Evolutionary conservation across 345 rosid species (phyloP).

Genomic region (Eucalyptus rudis): DNA sequence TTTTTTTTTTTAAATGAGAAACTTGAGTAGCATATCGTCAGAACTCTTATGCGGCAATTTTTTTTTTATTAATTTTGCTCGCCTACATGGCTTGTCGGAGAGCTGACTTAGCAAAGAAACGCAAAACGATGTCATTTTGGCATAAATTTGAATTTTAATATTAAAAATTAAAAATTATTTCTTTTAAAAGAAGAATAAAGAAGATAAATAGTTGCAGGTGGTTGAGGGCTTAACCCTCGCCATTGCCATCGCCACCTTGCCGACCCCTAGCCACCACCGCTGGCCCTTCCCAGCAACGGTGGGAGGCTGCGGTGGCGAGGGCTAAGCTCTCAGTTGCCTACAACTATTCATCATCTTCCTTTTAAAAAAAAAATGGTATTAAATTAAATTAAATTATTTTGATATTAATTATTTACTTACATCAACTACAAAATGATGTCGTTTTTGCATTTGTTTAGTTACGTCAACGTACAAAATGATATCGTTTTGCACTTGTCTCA

Average conservation of each 20-base stretch:
- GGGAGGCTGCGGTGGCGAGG: rapidly evolving
- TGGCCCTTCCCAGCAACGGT: rapidly evolving
- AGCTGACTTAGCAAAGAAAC: rapidly evolving
- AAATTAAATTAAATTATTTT: rapidly evolving
- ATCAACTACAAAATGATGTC: rapidly evolving
- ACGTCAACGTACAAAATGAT: rapidly evolving
- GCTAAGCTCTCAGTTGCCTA: rapidly evolving
- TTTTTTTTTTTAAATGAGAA: too few species aligned
- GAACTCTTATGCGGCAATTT: rapidly evolving
- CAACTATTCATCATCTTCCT: too few species aligned
- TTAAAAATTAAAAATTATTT: too few species aligned
- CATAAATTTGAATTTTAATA: too few species aligned
- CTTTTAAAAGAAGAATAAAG: rapidly evolving
- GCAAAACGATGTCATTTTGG: rapidly evolving
- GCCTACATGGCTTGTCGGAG: rapidly evolving
- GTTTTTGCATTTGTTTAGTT: rapidly evolving
- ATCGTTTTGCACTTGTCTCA: rapidly evolving
- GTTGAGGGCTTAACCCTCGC: rapidly evolving
- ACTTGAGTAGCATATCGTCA: rapidly evolving
- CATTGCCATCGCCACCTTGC: rapidly evolving
- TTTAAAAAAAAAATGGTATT: too few species aligned
- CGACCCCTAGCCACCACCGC: rapidly evolving
- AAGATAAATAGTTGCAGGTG: rapidly evolving
- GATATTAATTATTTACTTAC: rapidly evolving
- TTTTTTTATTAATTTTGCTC: too few species aligned